These are phyloP conservation scores for Apocynum venetum DNA, from an alignment of 257 asterid species.

Conservation along the genomic window DNA sequence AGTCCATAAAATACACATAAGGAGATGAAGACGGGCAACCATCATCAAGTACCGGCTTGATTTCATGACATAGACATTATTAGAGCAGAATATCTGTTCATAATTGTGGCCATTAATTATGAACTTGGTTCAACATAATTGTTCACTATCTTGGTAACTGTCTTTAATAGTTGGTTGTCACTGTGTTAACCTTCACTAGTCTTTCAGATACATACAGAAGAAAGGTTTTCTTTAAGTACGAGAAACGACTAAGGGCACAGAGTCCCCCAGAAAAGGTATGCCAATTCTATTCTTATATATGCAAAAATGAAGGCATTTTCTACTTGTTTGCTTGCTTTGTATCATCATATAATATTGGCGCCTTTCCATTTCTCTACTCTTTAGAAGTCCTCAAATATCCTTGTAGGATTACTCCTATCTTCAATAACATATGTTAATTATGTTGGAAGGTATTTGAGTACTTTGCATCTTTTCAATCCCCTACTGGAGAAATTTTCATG, in stretches of 20 bases:
- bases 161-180: neutral
- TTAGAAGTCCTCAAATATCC: neutral
- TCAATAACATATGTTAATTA: neutral
- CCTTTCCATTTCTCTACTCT: no score
- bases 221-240: constrained; percentile 93
- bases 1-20: neutral
- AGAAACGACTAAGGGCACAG: constrained; percentile 73
- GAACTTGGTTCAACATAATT: neutral
- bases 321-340: neutral
- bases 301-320: no score
- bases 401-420: neutral
- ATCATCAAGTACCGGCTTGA: neutral
- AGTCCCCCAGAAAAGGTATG: constrained; percentile 93
- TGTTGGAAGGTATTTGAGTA: constrained; percentile 73
- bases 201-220: constrained; percentile 69
- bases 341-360: no score
- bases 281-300: neutral
- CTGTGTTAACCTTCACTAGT: constrained; percentile 2
- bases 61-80: neutral
- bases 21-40: neutral
- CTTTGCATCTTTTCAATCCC: constrained; percentile 61
- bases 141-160: neutral
- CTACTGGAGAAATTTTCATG: constrained; percentile 71
- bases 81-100: neutral
- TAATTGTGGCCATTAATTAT: neutral